A percentile compares a stretch with the other conserved stretches of the same genome.
Conservation (phyloP, 2,329 filamentous ascomycete species). For the Penicillium vulpinum region DNA sequence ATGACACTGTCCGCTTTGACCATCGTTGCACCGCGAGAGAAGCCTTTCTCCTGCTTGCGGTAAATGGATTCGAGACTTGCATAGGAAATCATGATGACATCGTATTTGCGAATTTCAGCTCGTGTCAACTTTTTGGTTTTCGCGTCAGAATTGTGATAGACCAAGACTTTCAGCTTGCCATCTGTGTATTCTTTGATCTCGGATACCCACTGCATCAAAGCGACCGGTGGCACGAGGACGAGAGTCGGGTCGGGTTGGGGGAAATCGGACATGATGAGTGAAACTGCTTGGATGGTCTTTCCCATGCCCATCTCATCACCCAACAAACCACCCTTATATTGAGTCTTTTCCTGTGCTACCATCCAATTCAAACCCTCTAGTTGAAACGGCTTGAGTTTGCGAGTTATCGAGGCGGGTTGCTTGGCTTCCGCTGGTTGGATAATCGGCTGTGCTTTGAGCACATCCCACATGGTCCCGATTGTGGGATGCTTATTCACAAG, state of each 20-base stretch:
- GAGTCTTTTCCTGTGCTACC: constrained; percentile 79
- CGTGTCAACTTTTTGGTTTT: constrained; percentile 76
- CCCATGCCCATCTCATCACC: constrained; percentile 99
- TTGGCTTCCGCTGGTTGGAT: constrained; percentile 64
- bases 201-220: constrained; percentile 90
- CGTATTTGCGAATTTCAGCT: constrained; percentile 74
- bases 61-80: constrained; percentile 81
- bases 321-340: constrained; percentile 85
- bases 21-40: constrained; percentile 74
- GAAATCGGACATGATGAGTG: constrained; percentile 96
- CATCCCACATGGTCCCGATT: constrained; percentile 80
- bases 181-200: constrained; percentile 80
- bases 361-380: constrained; percentile 94
- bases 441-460: constrained; percentile 66
- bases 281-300: constrained; percentile 97
- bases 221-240: constrained; percentile 88
- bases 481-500: constrained; percentile 76
- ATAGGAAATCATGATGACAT: constrained; percentile 96
- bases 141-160: constrained; percentile 83
- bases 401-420: constrained; percentile 76
- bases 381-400: constrained; percentile 88
- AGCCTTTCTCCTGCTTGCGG: constrained; percentile 89
- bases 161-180: constrained; percentile 83
- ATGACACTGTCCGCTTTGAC: constrained; percentile 78
- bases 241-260: constrained; percentile 79